These are phyloP conservation scores for Pythium coloratum DNA, from an alignment of 352 stramenopile genomes.

Conservation along the genomic window DNA sequence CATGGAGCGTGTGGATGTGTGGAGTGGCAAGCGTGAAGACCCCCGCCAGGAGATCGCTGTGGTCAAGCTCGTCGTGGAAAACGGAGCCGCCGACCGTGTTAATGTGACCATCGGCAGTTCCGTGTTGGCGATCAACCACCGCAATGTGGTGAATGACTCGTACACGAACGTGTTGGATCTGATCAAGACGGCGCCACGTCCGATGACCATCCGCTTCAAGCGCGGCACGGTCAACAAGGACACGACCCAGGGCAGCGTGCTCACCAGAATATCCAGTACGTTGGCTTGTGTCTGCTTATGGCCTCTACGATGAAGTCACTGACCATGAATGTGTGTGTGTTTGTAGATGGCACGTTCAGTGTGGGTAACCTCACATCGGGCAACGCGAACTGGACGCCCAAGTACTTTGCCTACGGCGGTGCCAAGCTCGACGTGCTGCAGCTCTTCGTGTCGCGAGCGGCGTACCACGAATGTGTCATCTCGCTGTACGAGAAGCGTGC, in stretches of 20 bases:
- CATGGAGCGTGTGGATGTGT: slow-evolving; percentile 80
- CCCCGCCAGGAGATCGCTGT: slow-evolving; percentile 63
- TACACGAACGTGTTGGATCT: slow-evolving; percentile 72
- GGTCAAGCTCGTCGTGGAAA: slow-evolving; percentile 82
- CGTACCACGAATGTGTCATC: slow-evolving; percentile 86
- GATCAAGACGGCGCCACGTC: slow-evolving; percentile 76
- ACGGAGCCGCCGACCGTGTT: slow-evolving; percentile 67
- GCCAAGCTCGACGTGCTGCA: slow-evolving; percentile 83
- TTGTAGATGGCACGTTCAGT: slow-evolving; percentile 78
- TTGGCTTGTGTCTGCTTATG: not conserved
- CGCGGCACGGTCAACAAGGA: slow-evolving; percentile 65
- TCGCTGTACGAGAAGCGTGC: slow-evolving; percentile 82
- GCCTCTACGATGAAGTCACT: slow-evolving; percentile 9
- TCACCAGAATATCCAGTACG: slow-evolving; percentile 83
- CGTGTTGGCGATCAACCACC: slow-evolving; percentile 72
- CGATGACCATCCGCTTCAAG: slow-evolving; percentile 74
- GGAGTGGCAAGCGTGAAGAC: slow-evolving; percentile 46
- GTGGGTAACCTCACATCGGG: slow-evolving; percentile 77
- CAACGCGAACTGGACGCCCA: slow-evolving; percentile 72
- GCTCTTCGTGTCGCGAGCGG: slow-evolving; percentile 79
- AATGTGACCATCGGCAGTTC: slow-evolving; percentile 66
- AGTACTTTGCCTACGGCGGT: slow-evolving; percentile 83
- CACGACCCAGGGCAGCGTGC: slow-evolving; percentile 61
- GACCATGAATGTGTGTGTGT: slow-evolving; percentile 20
- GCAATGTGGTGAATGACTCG: slow-evolving; percentile 49